Evolutionary conservation across 2,329 filamentous ascomycete genomes (phyloP).

Genomic region (Ophiobolus disseminans): DNA sequence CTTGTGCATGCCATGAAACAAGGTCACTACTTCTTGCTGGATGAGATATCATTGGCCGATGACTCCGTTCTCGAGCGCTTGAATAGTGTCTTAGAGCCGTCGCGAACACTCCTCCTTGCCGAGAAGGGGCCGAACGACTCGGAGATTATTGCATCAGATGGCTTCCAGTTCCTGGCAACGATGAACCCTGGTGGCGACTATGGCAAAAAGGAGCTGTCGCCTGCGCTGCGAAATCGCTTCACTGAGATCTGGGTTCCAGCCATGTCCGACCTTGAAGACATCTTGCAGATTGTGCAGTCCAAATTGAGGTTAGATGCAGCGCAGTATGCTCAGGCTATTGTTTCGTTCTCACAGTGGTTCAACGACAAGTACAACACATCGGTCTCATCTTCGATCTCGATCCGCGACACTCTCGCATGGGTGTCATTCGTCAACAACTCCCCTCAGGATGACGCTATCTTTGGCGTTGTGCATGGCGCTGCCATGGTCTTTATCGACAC

Average conservation of each 20-base stretch:
- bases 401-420: slow-evolving; percentile 93
- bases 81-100: slow-evolving; percentile 93
- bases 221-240: slow-evolving; percentile 92
- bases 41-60: slow-evolving; percentile 97
- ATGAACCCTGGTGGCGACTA: slow-evolving; percentile 99
- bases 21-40: slow-evolving; percentile 89
- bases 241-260: slow-evolving; percentile 98
- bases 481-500: slow-evolving; percentile 96
- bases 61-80: slow-evolving; percentile 95
- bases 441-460: slow-evolving; percentile 55
- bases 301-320: slow-evolving; percentile 70
- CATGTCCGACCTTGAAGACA: slow-evolving; percentile 82
- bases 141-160: slow-evolving; percentile 74
- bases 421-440: slow-evolving; percentile 86
- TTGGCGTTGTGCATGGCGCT: slow-evolving; percentile 79
- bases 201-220: slow-evolving; percentile 95
- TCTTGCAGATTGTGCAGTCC: slow-evolving; percentile 81
- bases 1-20: slow-evolving; percentile 92
- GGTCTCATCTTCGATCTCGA: slow-evolving; percentile 79
- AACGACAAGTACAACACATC: slow-evolving; percentile 78
- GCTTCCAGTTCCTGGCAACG: slow-evolving; percentile 95
- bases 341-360: slow-evolving; percentile 93
- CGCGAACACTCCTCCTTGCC: slow-evolving; percentile 83
- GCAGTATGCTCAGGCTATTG: slow-evolving; percentile 70
- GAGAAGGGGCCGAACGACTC: slow-evolving; percentile 91